Conservation (phyloP, 2,329 filamentous ascomycete species). For the Fusarium sp. region DNA sequence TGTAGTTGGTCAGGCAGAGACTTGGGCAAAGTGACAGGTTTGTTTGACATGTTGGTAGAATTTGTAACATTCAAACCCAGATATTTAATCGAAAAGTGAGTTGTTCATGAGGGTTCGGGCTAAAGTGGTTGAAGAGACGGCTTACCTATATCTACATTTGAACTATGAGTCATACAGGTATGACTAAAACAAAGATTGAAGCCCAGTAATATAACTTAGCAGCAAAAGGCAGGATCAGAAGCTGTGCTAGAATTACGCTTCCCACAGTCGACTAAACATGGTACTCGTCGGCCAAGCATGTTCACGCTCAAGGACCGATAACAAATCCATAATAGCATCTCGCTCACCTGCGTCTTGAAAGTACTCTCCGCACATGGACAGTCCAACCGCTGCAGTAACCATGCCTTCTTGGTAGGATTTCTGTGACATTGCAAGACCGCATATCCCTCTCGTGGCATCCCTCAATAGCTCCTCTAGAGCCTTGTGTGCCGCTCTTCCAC, state of each 20-base stretch:
- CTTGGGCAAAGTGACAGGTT: not conserved
- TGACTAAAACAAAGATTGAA: no score
- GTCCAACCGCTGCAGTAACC: slow-evolving; percentile 21
- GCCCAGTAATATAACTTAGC: no score
- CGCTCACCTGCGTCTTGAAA: slow-evolving; percentile 25
- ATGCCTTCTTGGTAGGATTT: slow-evolving; percentile 17
- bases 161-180: no score
- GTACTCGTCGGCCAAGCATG: slow-evolving; percentile 24
- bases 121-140: no score
- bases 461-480: slow-evolving; percentile 21
- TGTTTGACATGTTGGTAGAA: slow-evolving; percentile 1
- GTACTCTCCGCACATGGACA: slow-evolving; percentile 37
- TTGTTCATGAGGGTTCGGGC: no score
- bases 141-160: no score
- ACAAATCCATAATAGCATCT: slow-evolving; percentile 14
- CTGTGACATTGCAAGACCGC: slow-evolving; percentile 16
- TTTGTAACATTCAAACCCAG: no score
- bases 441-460: slow-evolving; percentile 19
- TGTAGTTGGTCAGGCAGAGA: not conserved
- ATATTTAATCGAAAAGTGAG: no score
- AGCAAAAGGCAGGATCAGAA: no score
- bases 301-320: slow-evolving; percentile 18
- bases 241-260: not conserved
- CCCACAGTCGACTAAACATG: not conserved
- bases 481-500: slow-evolving; percentile 23